Conservation (phyloP, 108 stramenopile genomes). For the Pseudonitzschia delicatissima region DNA sequence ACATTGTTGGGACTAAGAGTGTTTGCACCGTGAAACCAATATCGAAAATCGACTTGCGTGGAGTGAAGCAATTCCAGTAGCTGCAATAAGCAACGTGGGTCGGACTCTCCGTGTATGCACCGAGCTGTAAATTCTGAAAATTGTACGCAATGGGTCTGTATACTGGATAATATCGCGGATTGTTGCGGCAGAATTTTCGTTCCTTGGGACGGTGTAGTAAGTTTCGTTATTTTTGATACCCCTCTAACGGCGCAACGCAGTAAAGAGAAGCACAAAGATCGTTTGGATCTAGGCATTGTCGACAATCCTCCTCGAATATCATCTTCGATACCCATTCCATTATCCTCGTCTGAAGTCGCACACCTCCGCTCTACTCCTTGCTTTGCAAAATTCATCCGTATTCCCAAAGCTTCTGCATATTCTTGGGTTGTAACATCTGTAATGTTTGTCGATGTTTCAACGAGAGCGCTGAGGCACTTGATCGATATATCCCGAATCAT, state of each 20-base stretch:
- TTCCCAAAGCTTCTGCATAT: constrained; percentile 30
- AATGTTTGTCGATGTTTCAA: constrained; percentile 9
- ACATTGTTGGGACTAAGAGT: not conserved
- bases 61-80: constrained; percentile 57
- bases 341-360: constrained; percentile 32
- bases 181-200: constrained; percentile 9
- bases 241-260: constrained; percentile 43
- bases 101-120: constrained; percentile 87
- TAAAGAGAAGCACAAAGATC: constrained; percentile 68
- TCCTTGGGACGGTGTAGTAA: not conserved
- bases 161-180: not conserved
- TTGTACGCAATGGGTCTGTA: constrained; percentile 31
- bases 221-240: constrained; percentile 17
- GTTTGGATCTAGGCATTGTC: constrained; percentile 56
- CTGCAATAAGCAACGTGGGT: constrained; percentile 84
- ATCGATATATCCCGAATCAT: constrained; percentile 63
- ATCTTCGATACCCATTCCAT: constrained; percentile 21
- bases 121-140: constrained; percentile 55
- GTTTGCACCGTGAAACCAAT: constrained; percentile 11
- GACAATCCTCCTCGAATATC: constrained; percentile 59
- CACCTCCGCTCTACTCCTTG: constrained; percentile 56
- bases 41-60: constrained; percentile 39
- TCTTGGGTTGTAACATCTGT: constrained; percentile 22
- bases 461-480: constrained; percentile 35
- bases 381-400: constrained; percentile 45